Percentiles rank a stretch among this genome's conserved stretches.
phyloP scores from a whole-genome alignment of 1,284 basidiomycete species.

The Irpex rosettiformis region DNA sequence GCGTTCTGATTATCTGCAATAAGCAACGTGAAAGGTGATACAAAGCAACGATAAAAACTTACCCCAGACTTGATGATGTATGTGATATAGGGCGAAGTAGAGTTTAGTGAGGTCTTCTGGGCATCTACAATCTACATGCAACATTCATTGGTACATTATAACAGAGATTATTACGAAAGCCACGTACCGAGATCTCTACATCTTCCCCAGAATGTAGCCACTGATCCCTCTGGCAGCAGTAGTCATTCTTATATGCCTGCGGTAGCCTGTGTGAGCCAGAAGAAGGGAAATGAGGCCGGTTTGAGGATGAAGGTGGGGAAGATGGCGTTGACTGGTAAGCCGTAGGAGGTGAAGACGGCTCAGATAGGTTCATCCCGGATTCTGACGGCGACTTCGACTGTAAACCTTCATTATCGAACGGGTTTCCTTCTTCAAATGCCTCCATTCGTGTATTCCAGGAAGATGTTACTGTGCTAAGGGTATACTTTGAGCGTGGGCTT shows the following conservation, averaged over 20 bases:
- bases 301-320: constrained; percentile 34
- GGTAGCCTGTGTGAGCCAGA: constrained; percentile 49
- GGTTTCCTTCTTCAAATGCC: constrained; percentile 74
- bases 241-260: constrained; percentile 62
- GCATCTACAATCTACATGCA: constrained; percentile 82
- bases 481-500: too few species aligned
- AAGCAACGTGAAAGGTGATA: constrained; percentile 10
- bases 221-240: constrained; percentile 70
- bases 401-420: constrained; percentile 65
- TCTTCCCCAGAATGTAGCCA: constrained; percentile 80
- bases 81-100: constrained; percentile 87
- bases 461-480: not conserved
- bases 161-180: constrained; percentile 2
- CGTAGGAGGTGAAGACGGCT: constrained; percentile 57
- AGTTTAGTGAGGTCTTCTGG: constrained; percentile 88
- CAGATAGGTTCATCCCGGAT: constrained; percentile 58
- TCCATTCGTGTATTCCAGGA: constrained; percentile 43
- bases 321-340: constrained; percentile 33
- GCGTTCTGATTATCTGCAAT: constrained; percentile 50
- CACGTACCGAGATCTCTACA: constrained; percentile 67
- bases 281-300: constrained; percentile 51
- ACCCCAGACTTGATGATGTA: constrained; percentile 94
- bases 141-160: not conserved
- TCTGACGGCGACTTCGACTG: constrained; percentile 64
- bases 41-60: constrained; percentile 30